Base-by-base conservation (phyloP, 2,329 filamentous ascomycete species). In the Byssoonygena ceratinophila region DNA sequence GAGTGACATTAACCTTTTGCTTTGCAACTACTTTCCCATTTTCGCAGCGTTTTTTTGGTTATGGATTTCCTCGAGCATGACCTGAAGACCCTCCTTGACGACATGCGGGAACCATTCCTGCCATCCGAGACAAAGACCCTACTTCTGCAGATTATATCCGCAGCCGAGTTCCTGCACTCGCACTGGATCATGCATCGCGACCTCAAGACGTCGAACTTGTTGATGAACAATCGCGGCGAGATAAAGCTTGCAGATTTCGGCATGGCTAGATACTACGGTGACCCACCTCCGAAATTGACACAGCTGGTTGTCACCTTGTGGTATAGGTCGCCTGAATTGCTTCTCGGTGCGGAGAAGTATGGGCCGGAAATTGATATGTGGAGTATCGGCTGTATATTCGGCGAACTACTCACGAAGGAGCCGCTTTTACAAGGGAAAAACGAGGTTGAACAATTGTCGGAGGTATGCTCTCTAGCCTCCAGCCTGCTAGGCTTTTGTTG, bases 61-160 rank as follows among this genome's bases (percentile, higher is more conserved):
- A 91, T 98, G 77, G 90, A 96, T 65, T 98, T 97, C 69, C 76
- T 96, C 62, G 91, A 97, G 74, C 92, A 98, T 75, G 92, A 98
- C 65, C 81, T 98, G 53, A 94, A 94, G 70, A 87, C 85, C 52
- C 79, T 98, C 53, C 85, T 95, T 58, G 87, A 94, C 68, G 87
- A 94, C 65, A 95, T 97, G 88, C 80, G 84, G 49, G 87, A 96
- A 65, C 89, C 90, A 0, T 98, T 98, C 67, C 78, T 94, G 52
- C 84, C 87, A 1, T 94, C 87, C 39, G 92, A 98, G 69, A 82
- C 88, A 64, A 98, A 98, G 69, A 91, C 87, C 0, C 79, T 98
- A 22, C 77, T 97, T 52, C 76, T 83, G 1, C 92, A 98, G 68
- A 80, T 98, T 29, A 78, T 81, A 0, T 82, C 82, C 8, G 92